Base-by-base conservation (phyloP, 345 rosid genomes). In the Euphorbia lathyris region DNA sequence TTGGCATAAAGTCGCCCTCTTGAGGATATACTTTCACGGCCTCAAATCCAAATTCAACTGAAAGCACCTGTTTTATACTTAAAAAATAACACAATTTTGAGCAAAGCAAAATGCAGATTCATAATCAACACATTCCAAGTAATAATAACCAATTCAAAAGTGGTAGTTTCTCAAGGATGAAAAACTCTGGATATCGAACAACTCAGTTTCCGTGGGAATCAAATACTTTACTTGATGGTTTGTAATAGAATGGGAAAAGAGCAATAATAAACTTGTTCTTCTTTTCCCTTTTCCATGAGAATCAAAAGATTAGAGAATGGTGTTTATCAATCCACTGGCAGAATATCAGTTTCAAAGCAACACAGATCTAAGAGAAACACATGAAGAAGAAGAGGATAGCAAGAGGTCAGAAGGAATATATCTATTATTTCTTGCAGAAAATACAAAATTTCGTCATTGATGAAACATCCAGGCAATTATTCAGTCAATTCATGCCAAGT, bases 381-480 rank as follows among this genome's bases (percentile, higher is more conserved):
- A 27, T 9, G 1, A 20, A 26, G 22, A 11, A 0, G 61, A 19
- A 14, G 56, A 8, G 65, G 13, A 50, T 26, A 48, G 4, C 30
- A n/a, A 66, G 26, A n/a, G 10, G 56, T 19, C 3, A 45, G 16
- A 27, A 8, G 38, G 65, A 57, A 45, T 61, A 36, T 30, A 16
- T 55, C 75, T 68, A 56, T 29, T 72, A 69, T 63, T 62, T 53
- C 70, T 40, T 3, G 40, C 67, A 40, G 40, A 73, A 58, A 43
- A 66, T 22, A 29, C 83, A 76, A 79, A 80, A 74, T 71, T 78
- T 66, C 78, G 63, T 64, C 20, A 51, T 47, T 13, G 52, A 61
- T 61, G 63, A 70, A 77, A 62, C 79, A 69, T 64, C 63, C 3
- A 26, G 68, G 48, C 74, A 65, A 43, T 64, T 64, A 71, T 67